These are phyloP conservation scores for Borealophlyctis nickersoniae DNA, from an alignment of 192 early-diverging fungal genomes.

Conservation along the genomic window DNA sequence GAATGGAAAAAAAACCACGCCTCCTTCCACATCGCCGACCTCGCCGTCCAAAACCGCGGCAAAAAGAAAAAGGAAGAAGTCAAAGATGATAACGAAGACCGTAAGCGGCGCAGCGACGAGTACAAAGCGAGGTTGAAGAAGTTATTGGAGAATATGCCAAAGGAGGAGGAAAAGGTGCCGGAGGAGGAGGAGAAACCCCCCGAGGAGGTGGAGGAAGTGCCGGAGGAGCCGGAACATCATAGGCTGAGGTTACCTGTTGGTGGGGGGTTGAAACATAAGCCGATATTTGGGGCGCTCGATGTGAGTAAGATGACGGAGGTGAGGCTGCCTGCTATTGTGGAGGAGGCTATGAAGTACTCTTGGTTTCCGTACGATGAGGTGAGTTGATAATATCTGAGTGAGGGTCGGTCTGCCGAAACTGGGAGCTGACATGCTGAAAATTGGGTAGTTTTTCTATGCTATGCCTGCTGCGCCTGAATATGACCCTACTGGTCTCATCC, in stretches of 20 bases:
- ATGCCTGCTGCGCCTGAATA: background rate
- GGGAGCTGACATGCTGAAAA: no score
- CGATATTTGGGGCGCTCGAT: background rate
- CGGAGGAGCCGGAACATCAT: constrained; percentile 14
- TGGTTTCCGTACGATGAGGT: constrained; percentile 50
- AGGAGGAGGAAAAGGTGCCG: constrained; percentile 27
- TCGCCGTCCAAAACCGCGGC: background rate
- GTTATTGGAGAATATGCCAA: constrained; percentile 32
- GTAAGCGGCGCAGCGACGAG: constrained; percentile 34
- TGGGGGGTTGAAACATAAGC: constrained; percentile 7
- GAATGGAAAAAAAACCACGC: constrained; percentile 35
- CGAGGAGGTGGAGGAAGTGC: constrained; percentile 25
- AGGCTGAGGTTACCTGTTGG: constrained; percentile 8
- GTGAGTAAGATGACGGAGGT: constrained; percentile 19
- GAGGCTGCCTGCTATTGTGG: constrained; percentile 34
- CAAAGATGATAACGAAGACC: constrained; percentile 14
- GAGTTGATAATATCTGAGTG: no score
- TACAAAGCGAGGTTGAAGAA: constrained; percentile 48
- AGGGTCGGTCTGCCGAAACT: no score
- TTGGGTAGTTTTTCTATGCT: background rate
- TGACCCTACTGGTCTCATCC: background rate
- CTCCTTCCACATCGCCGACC: constrained; percentile 8
- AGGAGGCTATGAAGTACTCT: constrained; percentile 33
- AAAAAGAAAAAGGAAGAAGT: constrained; percentile 14
- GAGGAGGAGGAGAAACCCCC: constrained; percentile 3